Percentiles rank a stretch among this genome's conserved stretches.
These are phyloP conservation scores for Diplodia sapinea DNA, from an alignment of 2,329 filamentous ascomycete genomes.

Conservation along the genomic window DNA sequence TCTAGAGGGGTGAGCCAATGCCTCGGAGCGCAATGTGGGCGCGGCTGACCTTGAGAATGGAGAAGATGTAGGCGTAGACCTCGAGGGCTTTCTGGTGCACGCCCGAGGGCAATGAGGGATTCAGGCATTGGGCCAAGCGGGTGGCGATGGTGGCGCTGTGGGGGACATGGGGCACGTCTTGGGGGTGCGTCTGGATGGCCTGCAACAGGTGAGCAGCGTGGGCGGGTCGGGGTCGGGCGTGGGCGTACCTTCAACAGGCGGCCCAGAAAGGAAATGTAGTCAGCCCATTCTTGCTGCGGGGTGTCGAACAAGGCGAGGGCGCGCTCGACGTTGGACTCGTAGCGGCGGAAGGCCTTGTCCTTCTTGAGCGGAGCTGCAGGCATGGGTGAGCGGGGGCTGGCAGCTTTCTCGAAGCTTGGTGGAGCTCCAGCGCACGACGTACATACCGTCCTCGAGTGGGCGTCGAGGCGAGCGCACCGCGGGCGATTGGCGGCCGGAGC, in stretches of 20 bases:
- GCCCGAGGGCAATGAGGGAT: slow-evolving; percentile 88
- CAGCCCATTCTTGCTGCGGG: slow-evolving; percentile 95
- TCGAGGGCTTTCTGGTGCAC: slow-evolving; percentile 98
- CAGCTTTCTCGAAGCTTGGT: slow-evolving; percentile 15
- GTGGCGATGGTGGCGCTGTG: slow-evolving; percentile 84
- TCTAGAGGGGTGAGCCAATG: slow-evolving; percentile 40
- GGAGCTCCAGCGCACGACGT: slow-evolving; percentile 32
- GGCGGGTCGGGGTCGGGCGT: not conserved
- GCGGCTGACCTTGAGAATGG: slow-evolving; percentile 67
- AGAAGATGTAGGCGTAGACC: slow-evolving; percentile 89
- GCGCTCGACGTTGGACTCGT: slow-evolving; percentile 85
- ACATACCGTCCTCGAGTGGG: slow-evolving; percentile 76
- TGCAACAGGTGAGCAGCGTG: slow-evolving; percentile 45
- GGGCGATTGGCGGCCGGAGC: slow-evolving; percentile 81
- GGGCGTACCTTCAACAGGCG: slow-evolving; percentile 78
- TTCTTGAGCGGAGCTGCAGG: slow-evolving; percentile 64
- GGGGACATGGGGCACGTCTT: slow-evolving; percentile 74
- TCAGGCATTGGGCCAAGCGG: slow-evolving; percentile 91
- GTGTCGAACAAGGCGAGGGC: slow-evolving; percentile 90
- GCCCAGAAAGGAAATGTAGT: slow-evolving; percentile 97
- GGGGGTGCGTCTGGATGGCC: slow-evolving; percentile 86
- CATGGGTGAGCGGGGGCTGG: slow-evolving; percentile 25
- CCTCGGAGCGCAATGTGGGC: slow-evolving; percentile 63
- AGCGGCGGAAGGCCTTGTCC: slow-evolving; percentile 78
- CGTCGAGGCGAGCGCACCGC: slow-evolving; percentile 77